phyloP scores from a whole-genome alignment of 2,329 filamentous ascomycete species.

The Fusarium chaquense region DNA sequence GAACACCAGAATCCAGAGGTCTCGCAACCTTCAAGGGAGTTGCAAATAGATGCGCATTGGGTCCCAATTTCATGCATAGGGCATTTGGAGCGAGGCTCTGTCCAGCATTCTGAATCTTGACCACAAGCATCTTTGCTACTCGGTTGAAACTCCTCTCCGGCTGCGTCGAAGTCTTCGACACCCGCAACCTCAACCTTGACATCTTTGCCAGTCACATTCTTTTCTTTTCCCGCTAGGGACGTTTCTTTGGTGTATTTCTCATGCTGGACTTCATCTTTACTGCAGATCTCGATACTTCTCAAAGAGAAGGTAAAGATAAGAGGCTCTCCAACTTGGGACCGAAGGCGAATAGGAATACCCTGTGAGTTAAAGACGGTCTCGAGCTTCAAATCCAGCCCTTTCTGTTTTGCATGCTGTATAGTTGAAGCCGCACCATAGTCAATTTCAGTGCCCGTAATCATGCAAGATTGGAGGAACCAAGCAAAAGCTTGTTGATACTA shows the following conservation, averaged over 20 bases:
- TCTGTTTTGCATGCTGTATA: not conserved
- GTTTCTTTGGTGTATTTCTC: not conserved
- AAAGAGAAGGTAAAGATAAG: not conserved
- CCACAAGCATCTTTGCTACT: not conserved
- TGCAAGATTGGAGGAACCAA: not conserved
- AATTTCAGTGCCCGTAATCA: not conserved
- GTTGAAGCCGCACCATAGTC: not conserved
- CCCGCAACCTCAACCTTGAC: not conserved
- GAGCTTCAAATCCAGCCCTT: not conserved
- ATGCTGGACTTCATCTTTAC: not conserved
- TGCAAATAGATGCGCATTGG: not conserved
- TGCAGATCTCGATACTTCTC: not conserved
- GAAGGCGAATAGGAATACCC: not conserved
- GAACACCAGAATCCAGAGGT: slow-evolving; percentile 1
- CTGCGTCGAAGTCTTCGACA: not conserved
- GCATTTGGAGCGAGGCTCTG: too few relatives aligned
- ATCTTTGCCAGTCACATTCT: not conserved
- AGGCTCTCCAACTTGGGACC: not conserved
- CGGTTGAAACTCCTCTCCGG: not conserved
- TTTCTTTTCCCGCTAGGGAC: not conserved
- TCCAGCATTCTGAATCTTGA: not conserved
- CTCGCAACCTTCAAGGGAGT: slow-evolving; percentile 6
- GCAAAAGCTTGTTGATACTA: not conserved
- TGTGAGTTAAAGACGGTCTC: not conserved
- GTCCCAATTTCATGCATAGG: too few relatives aligned